Percentiles rank a stretch among this genome's conserved stretches.
Conservation (phyloP, 2,329 filamentous ascomycete species). For the Gliomastix tumulicola region DNA sequence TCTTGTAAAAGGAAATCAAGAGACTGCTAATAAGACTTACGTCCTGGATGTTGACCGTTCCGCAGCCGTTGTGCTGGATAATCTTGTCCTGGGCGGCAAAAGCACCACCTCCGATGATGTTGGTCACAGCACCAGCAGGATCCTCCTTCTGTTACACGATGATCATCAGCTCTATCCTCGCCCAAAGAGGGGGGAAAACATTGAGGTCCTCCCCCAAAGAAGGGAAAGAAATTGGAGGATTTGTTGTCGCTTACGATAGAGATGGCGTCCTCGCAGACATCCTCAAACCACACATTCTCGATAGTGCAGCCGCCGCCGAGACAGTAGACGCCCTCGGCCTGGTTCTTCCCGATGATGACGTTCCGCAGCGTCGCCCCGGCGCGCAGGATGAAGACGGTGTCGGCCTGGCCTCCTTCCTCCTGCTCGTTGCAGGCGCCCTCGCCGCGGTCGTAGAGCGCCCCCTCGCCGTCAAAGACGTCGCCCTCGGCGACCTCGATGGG, state of each 20-base stretch:
- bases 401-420: constrained; percentile 3
- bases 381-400: constrained; percentile 11
- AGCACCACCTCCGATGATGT: constrained; percentile 33
- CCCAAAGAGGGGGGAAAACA: too few species aligned
- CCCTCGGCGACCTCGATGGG: constrained; percentile 19
- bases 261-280: constrained; percentile 15
- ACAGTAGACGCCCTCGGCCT: constrained; percentile 17
- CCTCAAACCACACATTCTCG: constrained; percentile 15
- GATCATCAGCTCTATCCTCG: too few species aligned
- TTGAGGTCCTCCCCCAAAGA: too few species aligned
- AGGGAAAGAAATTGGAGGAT: too few species aligned
- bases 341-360: constrained; percentile 12
- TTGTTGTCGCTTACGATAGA: constrained; percentile 8
- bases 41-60: constrained; percentile 28
- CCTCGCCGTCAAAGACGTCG: constrained; percentile 16
- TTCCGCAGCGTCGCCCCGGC: constrained; percentile 10
- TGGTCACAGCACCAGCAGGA: constrained; percentile 10
- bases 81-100: constrained; percentile 36
- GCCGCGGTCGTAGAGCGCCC: constrained; percentile 23
- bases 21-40: too few species aligned
- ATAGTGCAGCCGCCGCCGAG: constrained; percentile 14
- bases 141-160: constrained; percentile 15
- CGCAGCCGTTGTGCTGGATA: constrained; percentile 35
- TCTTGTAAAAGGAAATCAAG: too few species aligned
- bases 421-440: constrained; percentile 15